Evolutionary conservation across 228 moss, liverwort and hornwort genomes (phyloP).

Genomic region (Sphagnum magellanicum): DNA sequence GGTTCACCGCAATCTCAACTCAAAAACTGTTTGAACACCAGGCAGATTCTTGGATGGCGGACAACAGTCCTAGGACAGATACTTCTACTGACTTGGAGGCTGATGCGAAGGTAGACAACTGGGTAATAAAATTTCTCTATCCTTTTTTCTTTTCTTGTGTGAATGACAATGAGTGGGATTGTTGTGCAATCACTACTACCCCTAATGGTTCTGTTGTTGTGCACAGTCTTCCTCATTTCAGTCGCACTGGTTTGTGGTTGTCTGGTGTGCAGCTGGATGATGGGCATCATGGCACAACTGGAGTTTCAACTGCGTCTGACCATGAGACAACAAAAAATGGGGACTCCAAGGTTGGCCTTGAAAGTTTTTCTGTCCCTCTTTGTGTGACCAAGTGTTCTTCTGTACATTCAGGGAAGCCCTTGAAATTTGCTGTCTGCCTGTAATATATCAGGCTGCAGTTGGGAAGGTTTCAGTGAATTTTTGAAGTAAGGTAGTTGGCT

Average conservation of each 20-base stretch:
- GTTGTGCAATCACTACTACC: too few relatives aligned
- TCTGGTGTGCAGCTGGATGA: constrained; percentile 35
- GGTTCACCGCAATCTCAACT: too few relatives aligned
- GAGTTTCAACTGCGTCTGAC: constrained; percentile 39
- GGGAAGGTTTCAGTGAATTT: background rate
- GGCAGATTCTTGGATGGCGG: constrained; percentile 43
- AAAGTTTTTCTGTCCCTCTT: background rate
- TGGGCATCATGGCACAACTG: constrained; percentile 33
- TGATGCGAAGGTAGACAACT: constrained; percentile 70
- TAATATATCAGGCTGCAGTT: background rate
- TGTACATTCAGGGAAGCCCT: background rate
- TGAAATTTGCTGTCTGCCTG: background rate
- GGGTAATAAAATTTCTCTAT: constrained; percentile 35
- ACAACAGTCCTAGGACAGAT: constrained; percentile 60
- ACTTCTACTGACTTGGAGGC: constrained; percentile 64
- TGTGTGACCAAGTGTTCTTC: background rate
- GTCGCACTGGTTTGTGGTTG: background rate
- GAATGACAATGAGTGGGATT: too few relatives aligned
- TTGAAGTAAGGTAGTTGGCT: background rate
- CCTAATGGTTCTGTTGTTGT: too few relatives aligned
- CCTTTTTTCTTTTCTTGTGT: background rate
- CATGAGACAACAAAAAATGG: constrained; percentile 52
- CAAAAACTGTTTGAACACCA: background rate
- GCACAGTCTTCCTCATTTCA: too few relatives aligned
- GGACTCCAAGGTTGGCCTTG: constrained; percentile 35